Evolutionary conservation across 225 moss, liverwort and hornwort genomes (phyloP), one percentile per base, ranked within the genome.

Genomic region (Bryum argenteum): DNA sequence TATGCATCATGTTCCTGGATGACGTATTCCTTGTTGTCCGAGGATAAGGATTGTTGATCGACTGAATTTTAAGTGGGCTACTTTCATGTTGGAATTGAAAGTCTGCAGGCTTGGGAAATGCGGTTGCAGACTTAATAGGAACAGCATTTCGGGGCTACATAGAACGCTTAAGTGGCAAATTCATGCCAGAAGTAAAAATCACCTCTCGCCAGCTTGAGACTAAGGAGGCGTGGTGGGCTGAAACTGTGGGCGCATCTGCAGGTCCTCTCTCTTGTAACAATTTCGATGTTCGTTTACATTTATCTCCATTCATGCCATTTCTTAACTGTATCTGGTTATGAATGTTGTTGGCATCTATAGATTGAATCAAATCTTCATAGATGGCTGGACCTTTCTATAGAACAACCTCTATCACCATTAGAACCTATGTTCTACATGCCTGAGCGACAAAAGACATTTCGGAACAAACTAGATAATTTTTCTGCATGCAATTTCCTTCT

Each of bases 191-290:
- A 47, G 65, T 86, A 53, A 79, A 81, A 58, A 76, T 91, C 8
- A 88, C 90, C n/a, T 22, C 86, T 70, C 71, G 62, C 23, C 90
- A 91, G 81, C 77, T 91, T 61, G 67, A 86, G 66, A 76, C 83
- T n/a, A 82, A 75, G 65, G 90, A 91, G 66, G 90, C 90, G 4
- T 88, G 90, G 86, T 91, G 90, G 90, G 90, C 90, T 62, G 90
- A 91, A 44, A 91, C 88, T 9, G 79, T 80, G 56, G 90, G 90
- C 51, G 86, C 88, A 54, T 86, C 90, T 60, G 67, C 78, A 75
- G 90, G 90, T 80, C 54, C n/a, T 58, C 33, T 21, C 73, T 77
- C 63, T 48, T 6, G 0, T 8, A 60, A 18, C 50, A 42, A 16
- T 6, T 17, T 17, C 16, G 16, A 48, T 15, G 15, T 48, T 48